Conservation (phyloP, 306 rosid species). For the Malus asiatica region DNA sequence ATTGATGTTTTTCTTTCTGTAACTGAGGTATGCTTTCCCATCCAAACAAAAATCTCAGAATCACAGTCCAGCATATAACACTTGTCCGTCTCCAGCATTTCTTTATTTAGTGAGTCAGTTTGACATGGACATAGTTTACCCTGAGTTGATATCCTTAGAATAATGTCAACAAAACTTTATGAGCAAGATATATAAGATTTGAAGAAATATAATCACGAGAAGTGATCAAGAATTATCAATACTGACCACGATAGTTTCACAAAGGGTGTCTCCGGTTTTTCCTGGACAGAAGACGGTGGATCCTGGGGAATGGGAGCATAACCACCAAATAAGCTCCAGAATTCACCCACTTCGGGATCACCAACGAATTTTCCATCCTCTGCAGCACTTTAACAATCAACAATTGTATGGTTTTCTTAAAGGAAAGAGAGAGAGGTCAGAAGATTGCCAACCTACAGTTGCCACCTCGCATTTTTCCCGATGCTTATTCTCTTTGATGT, state of each 20-base stretch:
- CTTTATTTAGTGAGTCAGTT: conserved; percentile 42
- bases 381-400: conserved; percentile 31
- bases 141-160: conserved; percentile 67
- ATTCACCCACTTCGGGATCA: conserved; percentile 89
- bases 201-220: neutral
- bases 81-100: conserved; percentile 75
- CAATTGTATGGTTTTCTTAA: conserved; percentile 15
- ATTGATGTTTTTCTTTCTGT: conserved; percentile 80
- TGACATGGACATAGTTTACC: conserved; percentile 60
- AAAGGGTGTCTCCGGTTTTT: conserved; percentile 30
- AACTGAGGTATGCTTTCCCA: conserved; percentile 73
- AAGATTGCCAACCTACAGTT: conserved; percentile 64
- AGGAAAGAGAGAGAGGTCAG: conserved; percentile 6
- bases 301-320: conserved; percentile 92
- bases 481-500: conserved; percentile 79
- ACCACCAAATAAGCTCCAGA: conserved; percentile 98
- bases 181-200: neutral
- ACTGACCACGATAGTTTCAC: conserved; percentile 63
- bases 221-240: neutral
- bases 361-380: conserved; percentile 98
- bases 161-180: neutral
- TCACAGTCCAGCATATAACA: conserved; percentile 89
- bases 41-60: conserved; percentile 78
- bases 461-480: conserved; percentile 76
- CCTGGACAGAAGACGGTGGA: conserved; percentile 42